Evolutionary conservation across 2,329 filamentous ascomycete species (phyloP), one percentile per base, ranked within the genome.

Genomic region (Aspergillus niger): DNA sequence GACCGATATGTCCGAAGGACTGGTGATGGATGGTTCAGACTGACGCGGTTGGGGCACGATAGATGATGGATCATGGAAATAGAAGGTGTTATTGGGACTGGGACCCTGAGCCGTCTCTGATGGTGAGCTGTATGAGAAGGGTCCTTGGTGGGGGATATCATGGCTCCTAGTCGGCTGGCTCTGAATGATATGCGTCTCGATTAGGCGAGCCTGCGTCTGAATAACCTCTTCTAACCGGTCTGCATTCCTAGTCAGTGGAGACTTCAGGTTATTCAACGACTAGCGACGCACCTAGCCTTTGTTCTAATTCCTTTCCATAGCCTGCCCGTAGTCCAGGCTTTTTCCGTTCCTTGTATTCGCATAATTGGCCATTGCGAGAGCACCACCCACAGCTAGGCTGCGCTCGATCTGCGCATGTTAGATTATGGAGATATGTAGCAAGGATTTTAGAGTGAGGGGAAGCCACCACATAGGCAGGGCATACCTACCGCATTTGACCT

Each of bases 271-370:
- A 20, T 20, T 26, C 11, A 30, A 11, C 11, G 6, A 17, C 24
- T 43, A 13, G 3, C 4, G 15, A 52, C 71, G 49, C 70, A 79
- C 77, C 76, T 43, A 91, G 82, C 39, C 89, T 84, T 68, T 90
- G 87, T 73, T 91, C 89, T 28, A 91, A 77, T 74, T 91, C 89
- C 58, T 89, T 85, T 15, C 89, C 89, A 72, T 91, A 91, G 2
- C 86, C 86, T 67, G 86, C 83, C 30, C 85, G 79, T 39, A 85
- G 80, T 2, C 89, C 88, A 7, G 88, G 87, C 72, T 90, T 90
- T 77, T 90, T 89, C 44, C 88, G 81, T 68, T 89, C 88, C 62
- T 85, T 86, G 71, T 91, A 91, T 71, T 89, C 85, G 71, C 88
- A 91, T 44, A 81, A 67, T 64, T 89, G 85, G 60, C 83, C 83